A percentile compares a stretch with the other conserved stretches of the same genome.
phyloP scores from a whole-genome alignment of 305 asterid genomes.

The Fraxinus platypoda region DNA sequence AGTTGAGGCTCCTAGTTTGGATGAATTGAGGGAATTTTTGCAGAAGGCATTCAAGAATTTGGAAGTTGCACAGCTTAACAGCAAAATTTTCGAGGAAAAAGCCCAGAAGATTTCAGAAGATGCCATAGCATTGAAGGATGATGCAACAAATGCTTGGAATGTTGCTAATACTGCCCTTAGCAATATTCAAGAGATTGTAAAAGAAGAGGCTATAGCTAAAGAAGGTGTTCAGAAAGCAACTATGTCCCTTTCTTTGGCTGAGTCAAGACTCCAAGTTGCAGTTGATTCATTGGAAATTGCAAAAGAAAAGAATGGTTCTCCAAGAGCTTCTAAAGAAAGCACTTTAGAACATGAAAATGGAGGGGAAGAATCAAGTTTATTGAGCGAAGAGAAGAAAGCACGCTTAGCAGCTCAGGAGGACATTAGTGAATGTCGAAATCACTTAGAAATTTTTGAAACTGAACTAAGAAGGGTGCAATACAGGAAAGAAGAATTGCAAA shows the following conservation, averaged over 20 bases:
- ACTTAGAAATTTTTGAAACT: slow-evolving; percentile 64
- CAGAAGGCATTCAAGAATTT: slow-evolving; percentile 79
- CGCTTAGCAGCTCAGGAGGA: slow-evolving; percentile 65
- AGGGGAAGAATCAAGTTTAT: slow-evolving; percentile 37
- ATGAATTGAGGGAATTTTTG: slow-evolving; percentile 72
- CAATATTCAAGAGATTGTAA: slow-evolving; percentile 54
- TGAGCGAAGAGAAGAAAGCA: slow-evolving; percentile 42
- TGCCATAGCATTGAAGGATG: slow-evolving; percentile 90
- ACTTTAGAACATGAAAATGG: slow-evolving; percentile 35
- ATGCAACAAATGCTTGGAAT: slow-evolving; percentile 68
- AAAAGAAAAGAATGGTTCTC: slow-evolving; percentile 41
- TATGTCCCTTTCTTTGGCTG: slow-evolving; percentile 77
- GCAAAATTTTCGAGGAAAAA: slow-evolving; percentile 80
- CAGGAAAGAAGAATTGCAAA: slow-evolving; percentile 85
- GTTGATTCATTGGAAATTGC: slow-evolving; percentile 44
- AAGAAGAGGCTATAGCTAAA: slow-evolving; percentile 71
- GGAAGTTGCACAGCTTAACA: slow-evolving; percentile 73
- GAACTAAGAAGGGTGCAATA: slow-evolving; percentile 61
- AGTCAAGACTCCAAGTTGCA: slow-evolving; percentile 69
- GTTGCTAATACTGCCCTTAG: slow-evolving; percentile 54
- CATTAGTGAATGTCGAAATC: slow-evolving; percentile 55
- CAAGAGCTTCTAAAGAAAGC: slow-evolving; percentile 38
- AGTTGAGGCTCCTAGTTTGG: slow-evolving; percentile 55
- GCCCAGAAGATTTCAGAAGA: slow-evolving; percentile 92
- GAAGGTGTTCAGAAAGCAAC: slow-evolving; percentile 75